Evolutionary conservation across 495 filamentous ascomycete genomes (phyloP), one percentile per base, ranked within the genome.

Genomic region (Annulohypoxylon stygium): DNA sequence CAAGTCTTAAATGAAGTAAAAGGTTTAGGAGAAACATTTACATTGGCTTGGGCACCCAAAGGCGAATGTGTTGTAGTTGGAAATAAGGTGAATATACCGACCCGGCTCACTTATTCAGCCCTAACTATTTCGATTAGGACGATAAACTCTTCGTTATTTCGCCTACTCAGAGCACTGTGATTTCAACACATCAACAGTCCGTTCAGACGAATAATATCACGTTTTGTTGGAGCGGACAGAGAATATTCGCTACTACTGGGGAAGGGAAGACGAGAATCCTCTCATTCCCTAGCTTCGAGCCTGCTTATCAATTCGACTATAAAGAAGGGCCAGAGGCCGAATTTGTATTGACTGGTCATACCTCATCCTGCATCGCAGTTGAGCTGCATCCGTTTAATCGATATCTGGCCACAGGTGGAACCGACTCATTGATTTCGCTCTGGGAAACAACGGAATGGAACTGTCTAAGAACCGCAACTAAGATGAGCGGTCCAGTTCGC

Each of bases 361-460:
- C 93, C 10, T 93, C 92, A 3, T 84, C 93, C 20, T 95, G 92
- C 72, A 84, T 92, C 64, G 86, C 90, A 9, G 83, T 92, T 43
- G 86, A 91, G 60, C 84, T 94, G 50, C 91, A 92, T 9, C 93
- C 94, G 1, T 91, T 88, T 18, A 93, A 90, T 37, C 87, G 89
- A 54, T 93, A 93, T 75, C 86, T 99, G 18, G 96, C 97, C 16
- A 89, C 95, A 2, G 97, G 95, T 45, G 95, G 93, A 8, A 91
- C 91, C 60, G 97, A 99, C 80, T 92, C 94, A 0, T 87, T 97
- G 14, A 92, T 98, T 55, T 86, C 92, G 5, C 87, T 98, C 14
- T 99, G 95, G 92, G 94, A 98, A 78, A 97, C 97, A 0, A 88
- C 87, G 36, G 92, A 97, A 75, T 98, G 94, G 94, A 90, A 96